A percentile compares a stretch with the other conserved stretches of the same genome.
phyloP scores from a whole-genome alignment of 345 rosid genomes.

The Corchorus olitorius region DNA sequence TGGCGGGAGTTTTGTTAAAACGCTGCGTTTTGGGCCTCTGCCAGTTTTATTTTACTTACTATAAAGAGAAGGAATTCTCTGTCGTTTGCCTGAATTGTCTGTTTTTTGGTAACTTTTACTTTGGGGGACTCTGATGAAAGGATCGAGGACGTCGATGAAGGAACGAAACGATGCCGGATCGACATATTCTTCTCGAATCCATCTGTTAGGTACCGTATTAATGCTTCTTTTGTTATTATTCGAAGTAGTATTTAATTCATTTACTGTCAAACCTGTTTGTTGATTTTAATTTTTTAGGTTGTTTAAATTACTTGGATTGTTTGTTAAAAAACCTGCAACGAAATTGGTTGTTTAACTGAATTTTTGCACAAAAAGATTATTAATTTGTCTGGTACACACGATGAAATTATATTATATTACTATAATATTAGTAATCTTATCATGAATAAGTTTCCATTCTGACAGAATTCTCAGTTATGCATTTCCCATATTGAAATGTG shows the following conservation, averaged over 20 bases:
- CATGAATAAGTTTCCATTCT: too few relatives aligned
- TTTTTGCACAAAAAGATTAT: neutral
- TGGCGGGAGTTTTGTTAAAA: neutral
- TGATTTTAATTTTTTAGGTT: neutral
- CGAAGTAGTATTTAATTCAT: neutral
- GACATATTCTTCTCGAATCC: neutral
- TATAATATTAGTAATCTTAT: neutral
- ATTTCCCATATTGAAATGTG: neutral
- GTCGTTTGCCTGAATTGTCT: neutral
- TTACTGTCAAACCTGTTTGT: neutral
- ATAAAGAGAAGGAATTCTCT: neutral
- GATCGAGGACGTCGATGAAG: neutral
- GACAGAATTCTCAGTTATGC: neutral
- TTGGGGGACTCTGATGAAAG: neutral
- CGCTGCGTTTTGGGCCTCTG: neutral
- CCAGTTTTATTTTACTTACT: too few relatives aligned
- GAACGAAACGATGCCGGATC: neutral
- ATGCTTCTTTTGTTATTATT: neutral
- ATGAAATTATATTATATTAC: too few relatives aligned
- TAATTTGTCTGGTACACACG: neutral
- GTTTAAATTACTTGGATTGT: neutral
- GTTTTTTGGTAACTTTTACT: neutral
- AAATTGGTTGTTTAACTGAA: neutral
- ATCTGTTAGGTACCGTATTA: neutral
- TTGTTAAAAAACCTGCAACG: neutral